Conservation (phyloP, 371 early-diverging fungal genomes). For the Choanephora cucurbitarum region DNA sequence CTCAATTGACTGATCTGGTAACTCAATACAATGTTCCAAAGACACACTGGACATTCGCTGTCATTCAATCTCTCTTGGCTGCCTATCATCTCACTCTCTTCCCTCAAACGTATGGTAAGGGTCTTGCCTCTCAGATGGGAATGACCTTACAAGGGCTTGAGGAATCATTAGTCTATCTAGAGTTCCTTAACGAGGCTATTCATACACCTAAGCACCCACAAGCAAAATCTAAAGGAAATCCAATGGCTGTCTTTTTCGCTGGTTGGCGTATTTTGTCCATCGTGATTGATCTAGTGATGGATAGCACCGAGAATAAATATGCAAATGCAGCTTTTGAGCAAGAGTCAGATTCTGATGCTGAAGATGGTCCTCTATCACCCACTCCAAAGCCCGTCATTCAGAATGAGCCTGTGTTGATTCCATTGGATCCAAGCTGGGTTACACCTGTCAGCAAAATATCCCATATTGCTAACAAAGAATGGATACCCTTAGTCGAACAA, state of each 20-base stretch:
- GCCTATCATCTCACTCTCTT: constrained; percentile 43
- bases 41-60: constrained; percentile 42
- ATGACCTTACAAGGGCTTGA: constrained; percentile 34
- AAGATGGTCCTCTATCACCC: background rate
- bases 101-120: constrained; percentile 44
- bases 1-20: constrained; percentile 35
- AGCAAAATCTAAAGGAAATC: constrained; percentile 26
- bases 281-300: constrained; percentile 33
- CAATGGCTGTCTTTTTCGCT: constrained; percentile 49
- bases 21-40: constrained; percentile 24
- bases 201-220: constrained; percentile 10
- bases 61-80: constrained; percentile 40
- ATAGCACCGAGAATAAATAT: constrained; percentile 31
- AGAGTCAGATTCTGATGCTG: constrained; percentile 11
- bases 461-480: constrained; percentile 22
- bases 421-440: constrained; percentile 35
- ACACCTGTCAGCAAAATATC: constrained; percentile 21
- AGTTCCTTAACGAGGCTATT: constrained; percentile 26
- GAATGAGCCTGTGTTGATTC: constrained; percentile 12
- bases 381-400: background rate
- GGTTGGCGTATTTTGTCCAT: constrained; percentile 36
- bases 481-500: constrained; percentile 34
- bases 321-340: constrained; percentile 14
- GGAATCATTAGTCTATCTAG: constrained; percentile 39
- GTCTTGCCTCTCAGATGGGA: constrained; percentile 40